Conservation (phyloP, 345 rosid genomes). For the Lepidium africanum region DNA sequence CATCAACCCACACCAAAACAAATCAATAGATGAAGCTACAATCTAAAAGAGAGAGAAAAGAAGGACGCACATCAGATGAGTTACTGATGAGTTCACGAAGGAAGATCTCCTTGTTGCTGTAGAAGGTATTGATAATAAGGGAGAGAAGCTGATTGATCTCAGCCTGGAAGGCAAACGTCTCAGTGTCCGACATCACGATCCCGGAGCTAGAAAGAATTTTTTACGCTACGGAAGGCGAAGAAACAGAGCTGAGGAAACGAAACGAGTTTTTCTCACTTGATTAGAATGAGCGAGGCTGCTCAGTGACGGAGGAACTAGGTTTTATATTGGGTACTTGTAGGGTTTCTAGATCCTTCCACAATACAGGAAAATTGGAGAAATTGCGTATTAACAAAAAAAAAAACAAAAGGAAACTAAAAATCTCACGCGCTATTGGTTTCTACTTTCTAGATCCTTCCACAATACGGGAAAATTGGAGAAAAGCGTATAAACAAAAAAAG, state of each 20-base stretch:
- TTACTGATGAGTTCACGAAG: constrained; percentile 68
- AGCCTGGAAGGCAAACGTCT: constrained; percentile 70
- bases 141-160: constrained; percentile 73
- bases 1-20: neutral
- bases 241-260: neutral
- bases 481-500: neutral
- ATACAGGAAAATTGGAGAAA: neutral
- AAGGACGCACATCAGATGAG: constrained; percentile 51
- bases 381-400: neutral
- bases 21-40: neutral
- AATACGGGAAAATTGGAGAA: too few species aligned
- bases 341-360: constrained; percentile 23
- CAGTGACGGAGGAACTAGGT: neutral
- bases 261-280: neutral
- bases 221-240: neutral
- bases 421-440: neutral
- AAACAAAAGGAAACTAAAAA: neutral
- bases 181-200: constrained; percentile 34
- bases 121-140: constrained; percentile 60
- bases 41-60: neutral
- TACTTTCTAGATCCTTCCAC: too few species aligned
- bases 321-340: constrained; percentile 3
- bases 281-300: neutral
- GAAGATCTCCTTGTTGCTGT: constrained; percentile 72
- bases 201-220: neutral